These are phyloP conservation scores for Microcyclosporella mali DNA, from an alignment of 2,329 filamentous ascomycete genomes.

Conservation along the genomic window DNA sequence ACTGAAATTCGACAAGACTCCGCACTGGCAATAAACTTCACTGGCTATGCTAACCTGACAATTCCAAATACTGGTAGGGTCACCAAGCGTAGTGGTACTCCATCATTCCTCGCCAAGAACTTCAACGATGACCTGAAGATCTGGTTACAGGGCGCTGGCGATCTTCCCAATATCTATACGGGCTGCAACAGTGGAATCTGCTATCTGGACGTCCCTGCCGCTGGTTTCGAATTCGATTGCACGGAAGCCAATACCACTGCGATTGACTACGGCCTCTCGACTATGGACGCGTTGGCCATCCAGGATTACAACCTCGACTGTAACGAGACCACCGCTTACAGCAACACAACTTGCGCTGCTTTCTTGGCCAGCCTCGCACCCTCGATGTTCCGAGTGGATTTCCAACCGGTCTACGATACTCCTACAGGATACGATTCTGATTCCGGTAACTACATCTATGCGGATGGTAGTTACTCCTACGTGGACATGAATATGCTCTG, in stretches of 20 bases:
- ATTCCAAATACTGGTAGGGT: conserved; percentile 13
- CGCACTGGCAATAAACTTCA: conserved; percentile 3
- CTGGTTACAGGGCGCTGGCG: conserved; percentile 13
- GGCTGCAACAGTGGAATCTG: conserved; percentile 17
- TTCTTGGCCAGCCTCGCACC: conserved; percentile 1
- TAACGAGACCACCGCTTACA: background rate
- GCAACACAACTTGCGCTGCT: conserved; percentile 2
- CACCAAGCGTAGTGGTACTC: background rate
- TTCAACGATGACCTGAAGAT: conserved; percentile 10
- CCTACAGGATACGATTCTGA: background rate
- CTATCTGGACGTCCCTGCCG: conserved; percentile 12
- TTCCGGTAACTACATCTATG: too few relatives aligned
- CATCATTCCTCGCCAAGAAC: conserved; percentile 10
- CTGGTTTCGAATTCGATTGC: conserved; percentile 22
- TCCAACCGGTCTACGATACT: conserved; percentile 6
- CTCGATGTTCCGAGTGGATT: conserved; percentile 10
- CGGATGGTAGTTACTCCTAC: conserved; percentile 4
- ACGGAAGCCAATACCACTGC: conserved; percentile 1
- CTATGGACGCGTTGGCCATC: conserved; percentile 4
- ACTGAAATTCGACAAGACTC: conserved; percentile 8
- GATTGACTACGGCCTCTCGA: conserved; percentile 13
- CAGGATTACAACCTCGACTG: background rate
- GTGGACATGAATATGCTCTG: conserved; percentile 15
- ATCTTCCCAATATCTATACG: conserved; percentile 5
- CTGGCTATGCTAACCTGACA: conserved; percentile 13